phyloP scores from a whole-genome alignment of 75 land plant genomes.

The Gnetum montanum region DNA sequence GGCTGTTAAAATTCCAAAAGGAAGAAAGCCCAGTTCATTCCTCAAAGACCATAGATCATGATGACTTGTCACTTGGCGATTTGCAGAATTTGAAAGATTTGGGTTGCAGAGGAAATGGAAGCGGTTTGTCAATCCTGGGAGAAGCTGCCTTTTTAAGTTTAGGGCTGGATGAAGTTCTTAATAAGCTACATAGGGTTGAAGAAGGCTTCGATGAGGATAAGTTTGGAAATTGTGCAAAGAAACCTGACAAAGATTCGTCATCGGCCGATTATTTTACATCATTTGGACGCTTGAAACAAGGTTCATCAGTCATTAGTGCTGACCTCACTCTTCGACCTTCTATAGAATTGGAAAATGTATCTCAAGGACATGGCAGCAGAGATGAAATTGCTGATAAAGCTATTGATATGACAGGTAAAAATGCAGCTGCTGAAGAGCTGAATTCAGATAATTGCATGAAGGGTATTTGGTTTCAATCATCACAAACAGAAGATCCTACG shows the following conservation, averaged over 20 bases:
- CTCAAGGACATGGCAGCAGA: not conserved
- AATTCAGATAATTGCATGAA: too few species aligned
- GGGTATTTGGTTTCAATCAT: too few species aligned
- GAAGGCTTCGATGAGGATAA: too few species aligned
- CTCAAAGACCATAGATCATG: too few species aligned
- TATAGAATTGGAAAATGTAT: not conserved
- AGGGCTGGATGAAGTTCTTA: conserved; percentile 4
- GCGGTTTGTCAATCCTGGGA: conserved; percentile 6
- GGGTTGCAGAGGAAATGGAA: too few species aligned
- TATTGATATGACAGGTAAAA: not conserved
- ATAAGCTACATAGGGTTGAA: too few species aligned
- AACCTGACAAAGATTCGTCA: not conserved
- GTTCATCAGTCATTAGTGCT: conserved; percentile 1
- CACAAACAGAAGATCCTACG: not conserved
- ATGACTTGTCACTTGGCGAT: too few species aligned
- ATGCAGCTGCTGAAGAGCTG: not conserved
- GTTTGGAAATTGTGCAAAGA: too few species aligned
- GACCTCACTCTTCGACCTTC: conserved; percentile 8
- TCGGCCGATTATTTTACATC: not conserved
- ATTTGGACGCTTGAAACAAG: not conserved
- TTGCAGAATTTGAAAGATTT: too few species aligned
- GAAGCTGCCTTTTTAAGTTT: conserved; percentile 6
- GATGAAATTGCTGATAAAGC: not conserved
- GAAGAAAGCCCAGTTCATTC: too few species aligned
- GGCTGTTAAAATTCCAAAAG: too few species aligned